Evolutionary conservation across 768 basidiomycete species (phyloP).

Genomic region (Coprinopsis marcescibilis): DNA sequence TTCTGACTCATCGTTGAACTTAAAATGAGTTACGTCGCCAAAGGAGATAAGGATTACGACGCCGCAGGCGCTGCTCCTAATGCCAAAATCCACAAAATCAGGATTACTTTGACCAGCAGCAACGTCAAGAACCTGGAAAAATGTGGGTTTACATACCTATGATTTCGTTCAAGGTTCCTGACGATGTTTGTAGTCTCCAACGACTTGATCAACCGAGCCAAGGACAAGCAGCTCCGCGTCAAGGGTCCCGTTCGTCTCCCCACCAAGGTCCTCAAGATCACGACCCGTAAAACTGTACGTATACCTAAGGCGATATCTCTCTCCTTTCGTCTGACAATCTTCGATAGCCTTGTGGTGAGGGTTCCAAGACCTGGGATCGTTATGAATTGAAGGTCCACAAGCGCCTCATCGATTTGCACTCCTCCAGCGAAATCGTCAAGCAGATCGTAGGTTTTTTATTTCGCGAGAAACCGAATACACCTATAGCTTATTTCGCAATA

Average conservation of each 20-base stretch:
- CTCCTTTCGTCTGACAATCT: slow-evolving; percentile 7
- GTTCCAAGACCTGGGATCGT: slow-evolving; percentile 99
- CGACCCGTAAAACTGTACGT: slow-evolving; percentile 96
- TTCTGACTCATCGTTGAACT: slow-evolving; percentile 60
- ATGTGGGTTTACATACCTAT: slow-evolving; percentile 43
- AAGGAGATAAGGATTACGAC: slow-evolving; percentile 97
- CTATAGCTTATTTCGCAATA: slow-evolving; percentile 30
- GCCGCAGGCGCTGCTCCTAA: slow-evolving; percentile 80
- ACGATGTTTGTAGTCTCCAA: slow-evolving; percentile 63
- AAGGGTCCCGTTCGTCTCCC: slow-evolving; percentile 99
- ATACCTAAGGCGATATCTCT: background rate
- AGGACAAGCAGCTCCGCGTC: slow-evolving; percentile 99
- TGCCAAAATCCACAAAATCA: slow-evolving; percentile 97
- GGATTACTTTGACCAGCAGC: slow-evolving; percentile 97
- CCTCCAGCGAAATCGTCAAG: slow-evolving; percentile 98
- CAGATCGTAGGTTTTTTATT: slow-evolving; percentile 76
- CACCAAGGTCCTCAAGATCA: slow-evolving; percentile 98
- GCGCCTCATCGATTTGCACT: slow-evolving; percentile 97
- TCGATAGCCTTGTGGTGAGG: slow-evolving; percentile 94
- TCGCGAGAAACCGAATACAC: background rate
- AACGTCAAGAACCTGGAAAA: slow-evolving; percentile 99
- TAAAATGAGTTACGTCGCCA: slow-evolving; percentile 97
- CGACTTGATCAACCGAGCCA: slow-evolving; percentile 97
- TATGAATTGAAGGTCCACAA: slow-evolving; percentile 99
- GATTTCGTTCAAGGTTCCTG: slow-evolving; percentile 15